Evolutionary conservation across 2,329 filamentous ascomycete species (phyloP), one percentile per base, ranked within the genome.

Genomic region (Talaromyces sp.): DNA sequence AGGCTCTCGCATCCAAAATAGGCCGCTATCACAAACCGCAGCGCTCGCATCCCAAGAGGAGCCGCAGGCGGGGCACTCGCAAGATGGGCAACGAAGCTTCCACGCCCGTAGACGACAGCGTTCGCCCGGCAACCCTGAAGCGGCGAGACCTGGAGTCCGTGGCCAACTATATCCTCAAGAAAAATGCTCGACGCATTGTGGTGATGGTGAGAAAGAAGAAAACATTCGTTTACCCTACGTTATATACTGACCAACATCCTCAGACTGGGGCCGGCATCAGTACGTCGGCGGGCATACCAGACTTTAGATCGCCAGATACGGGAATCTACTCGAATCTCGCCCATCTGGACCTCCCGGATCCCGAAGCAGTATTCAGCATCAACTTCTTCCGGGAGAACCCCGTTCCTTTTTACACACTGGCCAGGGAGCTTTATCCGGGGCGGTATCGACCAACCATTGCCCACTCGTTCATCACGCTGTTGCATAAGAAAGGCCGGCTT

Each of bases 331-430:
- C 91, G 68, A 98, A 98, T 70, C 86, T 99, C 31, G 89, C 89
- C 24, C 85, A 89, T 57, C 84, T 98, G 32, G 86, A 96, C 62
- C 83, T 99, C 0, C 93, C 93, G 0, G 88, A 93, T 69, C 89
- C 93, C 24, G 92, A 98, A 77, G 93, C 91, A 35, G 91, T 98
- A 51, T 98, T 99, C 76, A 92, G 96, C 70, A 93, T 99, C 65
- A 81, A 81, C 61, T 99, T 90, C 80, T 99, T 99, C 78, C 84
- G 88, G 63, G 71, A 87, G 50, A 89, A 96, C 65, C 95, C 95
- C 0, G 81, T 87, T 32, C 93, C 95, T 0, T 99, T 99, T 79
- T 99, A 98, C 75, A 86, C 90, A 1, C 84, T 99, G 38, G 93
- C 93, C 14, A 89, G 89, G 68, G 95, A 98, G 76, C 83, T 99